phyloP scores from a whole-genome alignment of 306 rosid species.

The Amphicarpaea edgeworthii region DNA sequence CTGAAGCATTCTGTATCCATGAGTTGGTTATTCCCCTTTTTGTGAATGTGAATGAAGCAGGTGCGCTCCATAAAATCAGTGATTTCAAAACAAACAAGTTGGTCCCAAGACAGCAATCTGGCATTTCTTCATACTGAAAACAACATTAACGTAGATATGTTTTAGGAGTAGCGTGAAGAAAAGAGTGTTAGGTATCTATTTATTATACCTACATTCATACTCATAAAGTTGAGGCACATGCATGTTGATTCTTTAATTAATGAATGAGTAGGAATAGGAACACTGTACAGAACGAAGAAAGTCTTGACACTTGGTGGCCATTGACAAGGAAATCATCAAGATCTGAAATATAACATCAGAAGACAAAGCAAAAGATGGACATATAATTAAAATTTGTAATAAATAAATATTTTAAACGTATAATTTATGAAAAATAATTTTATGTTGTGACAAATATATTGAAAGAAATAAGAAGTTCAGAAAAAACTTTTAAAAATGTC shows the following conservation, averaged over 20 bases:
- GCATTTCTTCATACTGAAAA: neutral
- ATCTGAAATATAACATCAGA: neutral
- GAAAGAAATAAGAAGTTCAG: too few relatives aligned
- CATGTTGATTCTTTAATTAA: neutral
- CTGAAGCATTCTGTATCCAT: neutral
- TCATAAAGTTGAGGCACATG: neutral
- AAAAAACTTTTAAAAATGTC: too few relatives aligned
- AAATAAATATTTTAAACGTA: too few relatives aligned
- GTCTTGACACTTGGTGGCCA: neutral
- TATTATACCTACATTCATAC: neutral
- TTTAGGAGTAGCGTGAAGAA: neutral
- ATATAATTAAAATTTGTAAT: too few relatives aligned
- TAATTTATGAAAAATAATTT: too few relatives aligned
- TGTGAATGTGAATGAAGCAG: neutral
- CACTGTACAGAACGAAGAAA: neutral
- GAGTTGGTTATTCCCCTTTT: neutral
- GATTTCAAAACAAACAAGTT: neutral
- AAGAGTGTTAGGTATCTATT: conserved; percentile 9
- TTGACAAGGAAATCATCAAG: neutral
- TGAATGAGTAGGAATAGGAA: neutral
- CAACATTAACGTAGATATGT: neutral
- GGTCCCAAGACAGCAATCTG: neutral
- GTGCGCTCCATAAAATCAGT: conserved; percentile 1
- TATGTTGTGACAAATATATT: too few relatives aligned
- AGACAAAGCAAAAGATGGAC: too few relatives aligned